Conservation (phyloP, 495 filamentous ascomycete genomes). For the Neurospora sp. region DNA sequence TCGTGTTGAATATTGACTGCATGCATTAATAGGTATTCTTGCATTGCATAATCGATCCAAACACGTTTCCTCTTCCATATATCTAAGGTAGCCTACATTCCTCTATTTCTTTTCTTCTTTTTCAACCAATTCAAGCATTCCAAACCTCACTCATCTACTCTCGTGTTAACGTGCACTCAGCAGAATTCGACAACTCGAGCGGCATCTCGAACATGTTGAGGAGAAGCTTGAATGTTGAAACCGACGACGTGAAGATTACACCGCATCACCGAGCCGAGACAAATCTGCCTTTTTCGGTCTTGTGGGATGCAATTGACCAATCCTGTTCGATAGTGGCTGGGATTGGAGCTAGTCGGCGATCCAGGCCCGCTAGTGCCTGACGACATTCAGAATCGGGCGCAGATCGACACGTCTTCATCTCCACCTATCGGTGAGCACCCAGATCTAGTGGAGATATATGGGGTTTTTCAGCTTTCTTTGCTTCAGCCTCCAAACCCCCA, state of each 20-base stretch:
- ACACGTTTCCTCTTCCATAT: too few relatives aligned
- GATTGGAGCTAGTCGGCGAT: background rate
- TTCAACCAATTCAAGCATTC: too few relatives aligned
- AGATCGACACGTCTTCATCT: background rate
- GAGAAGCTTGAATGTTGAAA: background rate
- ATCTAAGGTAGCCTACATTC: too few relatives aligned
- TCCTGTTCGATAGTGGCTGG: background rate
- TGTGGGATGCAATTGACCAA: background rate
- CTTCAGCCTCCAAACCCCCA: background rate
- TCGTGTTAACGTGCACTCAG: too few relatives aligned
- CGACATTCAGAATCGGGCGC: background rate
- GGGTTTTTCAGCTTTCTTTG: background rate
- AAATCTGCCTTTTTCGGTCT: background rate
- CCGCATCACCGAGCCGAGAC: background rate
- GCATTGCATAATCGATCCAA: too few relatives aligned
- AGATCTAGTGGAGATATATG: background rate
- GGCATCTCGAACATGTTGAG: background rate
- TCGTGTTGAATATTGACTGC: too few relatives aligned
- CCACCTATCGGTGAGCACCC: background rate
- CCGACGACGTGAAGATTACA: background rate
- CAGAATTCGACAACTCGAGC: background rate
- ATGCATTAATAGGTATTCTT: too few relatives aligned
- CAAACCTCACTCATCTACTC: too few relatives aligned
- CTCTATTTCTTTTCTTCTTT: too few relatives aligned
- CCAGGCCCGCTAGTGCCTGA: conserved; percentile 2